Conservation (phyloP, 176 grass and related monocot species). For the Microstegium vimineum region DNA sequence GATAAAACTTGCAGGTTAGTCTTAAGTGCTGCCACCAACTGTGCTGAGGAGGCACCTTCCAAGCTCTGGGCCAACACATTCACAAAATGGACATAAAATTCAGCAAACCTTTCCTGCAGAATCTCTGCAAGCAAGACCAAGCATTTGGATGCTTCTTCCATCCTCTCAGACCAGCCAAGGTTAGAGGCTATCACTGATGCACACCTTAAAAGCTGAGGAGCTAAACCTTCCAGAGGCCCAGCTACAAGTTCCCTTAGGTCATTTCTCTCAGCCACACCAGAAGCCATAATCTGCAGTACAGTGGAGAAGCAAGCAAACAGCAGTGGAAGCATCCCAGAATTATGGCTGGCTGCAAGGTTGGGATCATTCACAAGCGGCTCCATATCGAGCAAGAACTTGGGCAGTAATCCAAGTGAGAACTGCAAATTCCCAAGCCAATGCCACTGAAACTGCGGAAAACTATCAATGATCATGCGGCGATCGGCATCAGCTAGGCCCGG, state of each 20-base stretch:
- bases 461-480: constrained; percentile 75
- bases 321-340: constrained; percentile 52
- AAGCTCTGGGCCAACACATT: constrained; percentile 71
- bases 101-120: constrained; percentile 72
- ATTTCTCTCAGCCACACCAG: constrained; percentile 59
- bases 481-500: constrained; percentile 70
- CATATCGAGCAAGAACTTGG: constrained; percentile 95
- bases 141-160: constrained; percentile 74
- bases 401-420: constrained; percentile 74
- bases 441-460: constrained; percentile 82
- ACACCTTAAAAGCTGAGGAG: constrained; percentile 74
- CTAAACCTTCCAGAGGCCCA: constrained; percentile 62
- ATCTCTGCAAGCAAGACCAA: constrained; percentile 80
- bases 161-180: constrained; percentile 74
- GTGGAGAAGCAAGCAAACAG: constrained; percentile 93
- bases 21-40: constrained; percentile 66
- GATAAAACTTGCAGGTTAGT: constrained; percentile 83
- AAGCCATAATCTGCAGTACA: constrained; percentile 75
- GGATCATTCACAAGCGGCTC: constrained; percentile 75
- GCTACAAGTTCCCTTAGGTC: constrained; percentile 56
- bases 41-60: constrained; percentile 40
- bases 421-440: constrained; percentile 88
- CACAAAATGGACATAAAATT: constrained; percentile 68
- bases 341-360: constrained; percentile 43
- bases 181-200: constrained; percentile 58